Evolutionary conservation across 2,329 filamentous ascomycete species (phyloP), one percentile per base, ranked within the genome.

Genomic region (Colletotrichum brevisporum): DNA sequence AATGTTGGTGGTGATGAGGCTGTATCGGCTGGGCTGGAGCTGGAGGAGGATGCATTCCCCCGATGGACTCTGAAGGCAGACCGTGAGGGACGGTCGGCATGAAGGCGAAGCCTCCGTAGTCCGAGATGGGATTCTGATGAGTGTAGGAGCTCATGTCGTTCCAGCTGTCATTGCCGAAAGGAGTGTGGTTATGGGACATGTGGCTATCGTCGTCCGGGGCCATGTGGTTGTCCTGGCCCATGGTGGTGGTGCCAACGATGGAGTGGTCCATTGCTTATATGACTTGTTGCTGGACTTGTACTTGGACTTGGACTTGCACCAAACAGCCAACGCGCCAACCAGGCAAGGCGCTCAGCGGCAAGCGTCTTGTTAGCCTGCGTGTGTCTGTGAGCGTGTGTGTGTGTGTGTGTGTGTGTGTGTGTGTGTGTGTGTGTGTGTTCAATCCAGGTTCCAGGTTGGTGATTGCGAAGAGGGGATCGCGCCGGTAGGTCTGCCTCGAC

Each of bases 21-120:
- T 81, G 75, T 48, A 80, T 77, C 31, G 82, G 76, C 67, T 85
- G 79, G 43, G 73, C 57, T 43, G 89, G 83, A 39, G 89, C 84
- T 72, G 91, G 83, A 18, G 90, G 88, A 51, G 90, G 88, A 59
- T 89, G 85, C 81, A 89, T 87, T 70, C 83, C 80, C 69, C 76
- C 77, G 65, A 89, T 74, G 2, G 85, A 81, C 67, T 88, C 87
- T 26, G 85, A 83, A 3, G 86, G 82, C 61, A 89, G 71, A 10
- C 82, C 80, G 71, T 83, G 82, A 63, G 76, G 73, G 55, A 85
- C 85, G 54, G 86, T 83, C 63, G 84, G 82, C 72, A 87, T 83
- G 79, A 92, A 94, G 67, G 84, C 75, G 71, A 83, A 90, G 73
- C 84, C 85, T 68, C 85, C 83, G 76, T 93, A 94, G 73, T 93